A percentile compares a stretch with the other conserved stretches of the same genome.
phyloP scores from a whole-genome alignment of 2,329 filamentous ascomycete species.

The Trichoderma atrobrunneum region DNA sequence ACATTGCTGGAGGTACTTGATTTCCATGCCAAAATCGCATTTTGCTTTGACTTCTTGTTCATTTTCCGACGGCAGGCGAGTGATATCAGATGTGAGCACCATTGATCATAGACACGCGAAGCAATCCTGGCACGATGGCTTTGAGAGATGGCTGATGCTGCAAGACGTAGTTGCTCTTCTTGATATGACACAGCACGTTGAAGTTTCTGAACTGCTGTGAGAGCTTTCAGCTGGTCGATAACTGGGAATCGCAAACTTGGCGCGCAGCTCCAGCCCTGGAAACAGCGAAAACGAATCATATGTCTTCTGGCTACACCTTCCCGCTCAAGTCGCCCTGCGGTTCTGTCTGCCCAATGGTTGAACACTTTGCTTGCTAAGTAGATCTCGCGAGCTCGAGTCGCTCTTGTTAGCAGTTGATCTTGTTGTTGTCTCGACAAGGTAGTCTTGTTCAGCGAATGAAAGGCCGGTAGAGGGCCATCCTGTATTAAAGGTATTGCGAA shows the following conservation, averaged over 20 bases:
- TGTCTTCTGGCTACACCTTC: slow-evolving; percentile 68
- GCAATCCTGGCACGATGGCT: slow-evolving; percentile 25
- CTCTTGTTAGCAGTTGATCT: slow-evolving; percentile 44
- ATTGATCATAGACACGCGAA: slow-evolving; percentile 27
- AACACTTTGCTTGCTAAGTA: slow-evolving; percentile 49
- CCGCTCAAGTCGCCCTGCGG: slow-evolving; percentile 62
- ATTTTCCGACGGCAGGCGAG: slow-evolving; percentile 24
- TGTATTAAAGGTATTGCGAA: not conserved
- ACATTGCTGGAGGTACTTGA: slow-evolving; percentile 21
- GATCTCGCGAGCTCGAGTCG: slow-evolving; percentile 61
- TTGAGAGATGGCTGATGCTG: slow-evolving; percentile 26
- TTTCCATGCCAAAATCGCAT: slow-evolving; percentile 27
- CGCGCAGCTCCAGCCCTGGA: slow-evolving; percentile 36
- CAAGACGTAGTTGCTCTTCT: slow-evolving; percentile 29
- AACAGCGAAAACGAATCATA: slow-evolving; percentile 58
- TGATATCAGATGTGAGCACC: slow-evolving; percentile 29
- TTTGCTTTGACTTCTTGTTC: slow-evolving; percentile 22
- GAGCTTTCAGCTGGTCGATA: slow-evolving; percentile 31
- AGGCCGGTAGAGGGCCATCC: not conserved
- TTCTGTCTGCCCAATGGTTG: slow-evolving; percentile 60
- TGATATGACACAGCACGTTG: slow-evolving; percentile 30
- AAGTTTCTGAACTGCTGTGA: slow-evolving; percentile 35
- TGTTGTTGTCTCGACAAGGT: not conserved
- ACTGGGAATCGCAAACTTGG: slow-evolving; percentile 32
- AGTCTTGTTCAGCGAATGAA: not conserved